Evolutionary conservation across 148 eudicot species (phyloP), one percentile per base, ranked within the genome.

Genomic region (Persicaria tinctoria): DNA sequence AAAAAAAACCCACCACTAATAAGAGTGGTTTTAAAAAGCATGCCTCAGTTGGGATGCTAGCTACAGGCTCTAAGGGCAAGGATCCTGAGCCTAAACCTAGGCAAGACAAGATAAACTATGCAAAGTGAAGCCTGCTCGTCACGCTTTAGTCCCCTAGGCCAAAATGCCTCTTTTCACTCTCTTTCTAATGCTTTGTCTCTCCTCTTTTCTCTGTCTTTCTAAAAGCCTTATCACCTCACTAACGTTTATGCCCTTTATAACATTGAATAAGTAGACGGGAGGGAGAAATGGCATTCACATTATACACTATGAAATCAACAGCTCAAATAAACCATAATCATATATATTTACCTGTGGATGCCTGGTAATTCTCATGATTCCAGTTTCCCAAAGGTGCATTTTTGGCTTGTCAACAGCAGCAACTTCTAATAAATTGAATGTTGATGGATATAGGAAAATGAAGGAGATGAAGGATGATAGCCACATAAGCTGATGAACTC

Each of bases 381-480:
- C 99, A 66, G 97, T 92, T 82, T 92, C 99, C 99, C 99, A 95
- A n/a, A 95, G 92, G 80, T 95, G 97, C 94, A 95, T 85, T 79
- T 90, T 92, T 53, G 99, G 99, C 83, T 92, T 92, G 83, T 95
- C 99, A 66, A 95, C 97, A 50, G 99, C 99, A 55, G 99, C 99
- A 46, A 95, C 99, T 83, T 95, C 99, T 78, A 92, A 82, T 80
- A 95, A 82, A 78, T 95, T 95, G 80, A 95, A 95, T 44, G 99
- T 95, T 51, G 99, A 95, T 5, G 99, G 99, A 73, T 95, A 95
- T 51, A 95, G 91, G 78, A 95, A 92, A 77, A 95, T 80, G 82
- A 93, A 95, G 62, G 99, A 95, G 71, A 92, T 78, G 59, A 92
- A 95, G 60, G 78, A 76, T 71, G 87, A 84, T 27, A 92, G 48